phyloP scores from a whole-genome alignment of 2,329 filamentous ascomycete genomes.

The Talaromyces rugulosus region DNA sequence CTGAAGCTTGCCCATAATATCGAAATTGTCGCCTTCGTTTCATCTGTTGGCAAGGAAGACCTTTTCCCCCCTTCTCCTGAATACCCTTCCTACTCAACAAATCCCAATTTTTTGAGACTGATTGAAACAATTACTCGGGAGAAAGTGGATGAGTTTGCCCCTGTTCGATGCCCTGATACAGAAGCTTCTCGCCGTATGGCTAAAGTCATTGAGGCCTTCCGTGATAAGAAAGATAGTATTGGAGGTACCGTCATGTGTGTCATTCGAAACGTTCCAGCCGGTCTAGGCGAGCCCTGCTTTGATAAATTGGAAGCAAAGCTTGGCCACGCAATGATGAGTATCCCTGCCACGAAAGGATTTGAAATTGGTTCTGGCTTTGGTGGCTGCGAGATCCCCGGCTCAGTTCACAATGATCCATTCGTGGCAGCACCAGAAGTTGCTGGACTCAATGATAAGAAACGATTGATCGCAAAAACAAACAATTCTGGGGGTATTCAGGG shows the following conservation, averaged over 20 bases:
- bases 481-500: conserved; percentile 94
- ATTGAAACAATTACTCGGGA: conserved; percentile 67
- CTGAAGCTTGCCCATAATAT: conserved; percentile 73
- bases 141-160: conserved; percentile 77
- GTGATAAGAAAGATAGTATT: conserved; percentile 79
- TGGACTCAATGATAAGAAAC: conserved; percentile 37
- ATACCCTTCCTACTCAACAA: conserved; percentile 65
- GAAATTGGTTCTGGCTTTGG: conserved; percentile 91
- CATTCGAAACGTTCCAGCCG: conserved; percentile 77
- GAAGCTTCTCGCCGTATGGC: conserved; percentile 68
- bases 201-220: conserved; percentile 69
- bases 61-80: conserved; percentile 68
- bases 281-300: conserved; percentile 89
- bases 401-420: conserved; percentile 89
- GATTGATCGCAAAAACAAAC: conserved; percentile 83
- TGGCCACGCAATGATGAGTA: conserved; percentile 89
- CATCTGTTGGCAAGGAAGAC: conserved; percentile 75
- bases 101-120: conserved; percentile 74
- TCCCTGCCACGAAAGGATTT: conserved; percentile 92
- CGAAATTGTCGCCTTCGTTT: conserved; percentile 87
- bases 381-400: conserved; percentile 80
- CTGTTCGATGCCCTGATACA: conserved; percentile 77
- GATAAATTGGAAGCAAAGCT: conserved; percentile 92
- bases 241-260: conserved; percentile 94
- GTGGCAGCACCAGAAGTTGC: conserved; percentile 49